phyloP scores from a whole-genome alignment of 352 stramenopile genomes.

The Globisporangium cylindrosporum region DNA sequence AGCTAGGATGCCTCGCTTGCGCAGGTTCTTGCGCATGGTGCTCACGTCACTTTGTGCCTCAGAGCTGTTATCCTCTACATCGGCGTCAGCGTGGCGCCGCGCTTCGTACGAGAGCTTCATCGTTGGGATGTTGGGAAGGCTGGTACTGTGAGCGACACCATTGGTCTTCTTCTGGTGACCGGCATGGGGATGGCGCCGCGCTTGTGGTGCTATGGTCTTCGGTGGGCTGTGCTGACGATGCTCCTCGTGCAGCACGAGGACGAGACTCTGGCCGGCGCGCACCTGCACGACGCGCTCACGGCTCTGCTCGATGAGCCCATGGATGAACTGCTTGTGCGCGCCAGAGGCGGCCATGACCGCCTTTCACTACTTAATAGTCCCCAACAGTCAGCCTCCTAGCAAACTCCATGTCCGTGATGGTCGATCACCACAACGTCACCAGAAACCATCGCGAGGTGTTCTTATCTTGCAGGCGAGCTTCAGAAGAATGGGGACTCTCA shows the following conservation, averaged over 20 bases:
- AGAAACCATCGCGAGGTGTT: neutral
- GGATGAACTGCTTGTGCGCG: slow-evolving; percentile 47
- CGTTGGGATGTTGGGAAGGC: slow-evolving; percentile 1
- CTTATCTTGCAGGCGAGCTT: neutral
- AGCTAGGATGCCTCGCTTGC: slow-evolving; percentile 22
- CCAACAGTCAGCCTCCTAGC: neutral
- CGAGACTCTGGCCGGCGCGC: slow-evolving; percentile 45
- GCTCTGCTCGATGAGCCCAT: slow-evolving; percentile 60
- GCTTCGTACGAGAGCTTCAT: slow-evolving; percentile 20
- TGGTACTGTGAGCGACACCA: neutral
- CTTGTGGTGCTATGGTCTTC: neutral
- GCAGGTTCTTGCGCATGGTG: slow-evolving; percentile 15
- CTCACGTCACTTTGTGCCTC: slow-evolving; percentile 11
- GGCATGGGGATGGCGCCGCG: neutral
- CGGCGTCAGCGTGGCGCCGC: neutral
- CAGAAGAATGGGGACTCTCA: no score
- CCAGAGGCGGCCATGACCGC: neutral
- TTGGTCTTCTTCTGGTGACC: neutral
- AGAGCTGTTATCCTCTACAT: neutral
- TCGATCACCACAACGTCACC: neutral
- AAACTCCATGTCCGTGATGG: neutral
- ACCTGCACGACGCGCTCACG: slow-evolving; percentile 53
- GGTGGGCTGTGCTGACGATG: neutral
- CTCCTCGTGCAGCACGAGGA: slow-evolving; percentile 30
- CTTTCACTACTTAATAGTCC: neutral